A percentile compares a stretch with the other conserved stretches of the same genome.
Evolutionary conservation across 441 rosid species (phyloP).

Genomic region (Brassica hybrid): DNA sequence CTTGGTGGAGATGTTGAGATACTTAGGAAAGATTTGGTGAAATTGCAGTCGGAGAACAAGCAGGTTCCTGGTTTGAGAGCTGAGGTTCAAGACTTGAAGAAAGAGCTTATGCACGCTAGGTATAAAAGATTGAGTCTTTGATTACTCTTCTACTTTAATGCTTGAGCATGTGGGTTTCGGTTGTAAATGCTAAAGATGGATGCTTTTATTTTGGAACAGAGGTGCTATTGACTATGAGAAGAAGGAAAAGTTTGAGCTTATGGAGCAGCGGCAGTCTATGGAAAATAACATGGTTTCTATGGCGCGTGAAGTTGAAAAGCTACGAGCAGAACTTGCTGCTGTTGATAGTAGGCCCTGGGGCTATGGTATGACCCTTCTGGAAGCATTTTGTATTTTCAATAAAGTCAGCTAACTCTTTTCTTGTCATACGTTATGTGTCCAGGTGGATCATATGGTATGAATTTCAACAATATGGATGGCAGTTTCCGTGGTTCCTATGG

Average conservation of each 20-base stretch:
- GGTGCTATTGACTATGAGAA: conserved; percentile 88
- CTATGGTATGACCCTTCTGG: conserved; percentile 55
- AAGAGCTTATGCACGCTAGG: conserved; percentile 95
- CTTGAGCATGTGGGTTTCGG: not conserved
- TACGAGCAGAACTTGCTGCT: conserved; percentile 77
- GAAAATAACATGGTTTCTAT: conserved; percentile 92
- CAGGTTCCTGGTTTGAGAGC: conserved; percentile 72
- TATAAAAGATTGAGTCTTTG: conserved; percentile 34
- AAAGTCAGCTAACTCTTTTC: conserved; percentile 31
- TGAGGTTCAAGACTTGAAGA: conserved; percentile 76
- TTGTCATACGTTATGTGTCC: conserved; percentile 37
- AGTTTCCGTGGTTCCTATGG: conserved; percentile 69
- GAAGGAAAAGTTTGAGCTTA: conserved; percentile 87
- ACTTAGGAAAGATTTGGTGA: conserved; percentile 67
- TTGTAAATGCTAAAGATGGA: not conserved
- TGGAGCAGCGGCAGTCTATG: conserved; percentile 92
- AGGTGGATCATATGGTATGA: conserved; percentile 84
- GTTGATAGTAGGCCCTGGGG: conserved; percentile 76
- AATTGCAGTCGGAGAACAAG: conserved; percentile 76
- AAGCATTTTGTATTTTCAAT: conserved; percentile 15
- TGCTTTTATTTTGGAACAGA: conserved; percentile 42
- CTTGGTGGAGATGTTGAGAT: conserved; percentile 73
- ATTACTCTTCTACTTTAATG: not conserved
- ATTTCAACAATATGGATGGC: conserved; percentile 58
- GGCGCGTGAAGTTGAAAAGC: conserved; percentile 98